phyloP scores from a whole-genome alignment of 2,329 filamentous ascomycete species.

The Fusarium globosum region DNA sequence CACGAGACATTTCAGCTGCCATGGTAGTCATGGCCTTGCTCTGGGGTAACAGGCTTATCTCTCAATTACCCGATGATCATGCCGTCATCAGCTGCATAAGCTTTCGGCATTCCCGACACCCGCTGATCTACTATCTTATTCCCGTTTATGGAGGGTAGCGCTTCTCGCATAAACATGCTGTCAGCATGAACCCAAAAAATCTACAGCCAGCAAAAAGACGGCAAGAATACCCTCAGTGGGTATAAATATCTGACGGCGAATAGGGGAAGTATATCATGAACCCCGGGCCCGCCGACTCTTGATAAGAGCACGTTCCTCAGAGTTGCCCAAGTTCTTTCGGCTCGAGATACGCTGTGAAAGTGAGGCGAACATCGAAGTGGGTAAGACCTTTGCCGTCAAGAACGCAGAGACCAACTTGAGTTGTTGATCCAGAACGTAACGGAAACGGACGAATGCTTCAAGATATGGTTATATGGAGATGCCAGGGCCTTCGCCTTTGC shows the following conservation, averaged over 20 bases:
- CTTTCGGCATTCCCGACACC: background rate
- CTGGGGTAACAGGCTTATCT: background rate
- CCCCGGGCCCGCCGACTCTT: background rate
- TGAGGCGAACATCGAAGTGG: background rate
- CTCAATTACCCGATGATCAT: background rate
- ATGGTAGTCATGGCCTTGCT: background rate
- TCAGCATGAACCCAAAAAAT: background rate
- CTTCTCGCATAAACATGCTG: background rate
- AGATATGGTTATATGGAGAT: background rate
- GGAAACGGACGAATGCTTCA: background rate
- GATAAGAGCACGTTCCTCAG: background rate
- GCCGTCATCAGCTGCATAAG: background rate
- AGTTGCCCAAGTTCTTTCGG: background rate
- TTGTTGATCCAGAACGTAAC: too few species aligned
- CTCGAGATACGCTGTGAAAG: background rate
- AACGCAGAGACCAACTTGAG: too few species aligned
- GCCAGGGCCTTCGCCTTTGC: too few species aligned
- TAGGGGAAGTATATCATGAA: background rate
- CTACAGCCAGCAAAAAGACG: fast-evolving
- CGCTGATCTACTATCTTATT: background rate
- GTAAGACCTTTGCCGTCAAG: fast-evolving
- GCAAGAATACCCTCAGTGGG: background rate
- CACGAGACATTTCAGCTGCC: background rate
- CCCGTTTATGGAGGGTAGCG: background rate
- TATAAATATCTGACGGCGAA: background rate